Evolutionary conservation across 2,329 filamentous ascomycete genomes (phyloP).

Genomic region (Ceratocystis diversiconidia): DNA sequence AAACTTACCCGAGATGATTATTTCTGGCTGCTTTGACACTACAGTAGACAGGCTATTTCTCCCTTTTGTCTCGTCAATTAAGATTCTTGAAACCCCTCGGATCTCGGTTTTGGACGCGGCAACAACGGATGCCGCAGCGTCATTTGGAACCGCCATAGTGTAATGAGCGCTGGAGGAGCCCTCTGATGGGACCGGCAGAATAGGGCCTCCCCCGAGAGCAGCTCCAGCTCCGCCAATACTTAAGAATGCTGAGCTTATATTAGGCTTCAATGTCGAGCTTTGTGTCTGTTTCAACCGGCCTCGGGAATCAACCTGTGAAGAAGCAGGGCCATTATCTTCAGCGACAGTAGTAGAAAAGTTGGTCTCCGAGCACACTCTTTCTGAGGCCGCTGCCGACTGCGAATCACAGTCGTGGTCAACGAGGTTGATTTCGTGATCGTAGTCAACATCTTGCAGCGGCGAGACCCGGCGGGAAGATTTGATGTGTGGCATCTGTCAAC

Average conservation of each 20-base stretch:
- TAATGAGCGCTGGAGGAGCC: slow-evolving; percentile 7
- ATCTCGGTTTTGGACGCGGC: slow-evolving; percentile 12
- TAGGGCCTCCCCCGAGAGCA: slow-evolving; percentile 12
- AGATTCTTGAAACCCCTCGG: slow-evolving; percentile 12
- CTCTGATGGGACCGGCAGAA: slow-evolving; percentile 15
- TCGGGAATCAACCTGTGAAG: not conserved
- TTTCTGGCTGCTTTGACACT: not conserved
- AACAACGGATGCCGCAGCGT: slow-evolving; percentile 6
- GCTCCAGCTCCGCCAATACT: slow-evolving; percentile 15
- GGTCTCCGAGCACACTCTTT: not conserved
- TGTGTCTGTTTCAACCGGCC: not conserved
- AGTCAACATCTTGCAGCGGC: slow-evolving; percentile 44
- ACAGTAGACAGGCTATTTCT: slow-evolving; percentile 2
- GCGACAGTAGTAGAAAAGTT: not conserved
- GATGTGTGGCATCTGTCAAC: slow-evolving; percentile 16
- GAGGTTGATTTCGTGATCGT: slow-evolving; percentile 57
- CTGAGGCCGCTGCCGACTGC: not conserved
- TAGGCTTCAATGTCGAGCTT: not conserved
- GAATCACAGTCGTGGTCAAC: slow-evolving; percentile 37
- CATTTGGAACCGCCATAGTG: slow-evolving; percentile 17
- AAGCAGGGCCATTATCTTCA: no score
- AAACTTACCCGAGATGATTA: not conserved
- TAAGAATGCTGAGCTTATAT: slow-evolving; percentile 18
- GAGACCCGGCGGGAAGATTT: slow-evolving; percentile 38
- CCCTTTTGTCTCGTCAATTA: not conserved